Conservation (phyloP, 345 rosid genomes). For the Syzygium oleosum region DNA sequence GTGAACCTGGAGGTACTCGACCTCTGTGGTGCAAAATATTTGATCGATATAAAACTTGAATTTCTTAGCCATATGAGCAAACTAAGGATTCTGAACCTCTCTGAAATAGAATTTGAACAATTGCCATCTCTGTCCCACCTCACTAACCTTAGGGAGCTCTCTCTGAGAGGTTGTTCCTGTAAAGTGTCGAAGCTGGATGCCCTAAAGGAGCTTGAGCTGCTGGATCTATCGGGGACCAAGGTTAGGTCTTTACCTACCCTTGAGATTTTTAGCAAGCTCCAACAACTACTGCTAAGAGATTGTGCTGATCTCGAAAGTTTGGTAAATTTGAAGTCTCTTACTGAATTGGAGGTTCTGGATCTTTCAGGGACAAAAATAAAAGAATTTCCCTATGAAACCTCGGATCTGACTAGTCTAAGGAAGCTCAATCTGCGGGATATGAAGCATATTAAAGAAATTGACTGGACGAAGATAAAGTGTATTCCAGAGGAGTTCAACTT, state of each 20-base stretch:
- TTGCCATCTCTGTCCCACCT: slow-evolving; percentile 1
- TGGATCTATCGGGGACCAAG: not conserved
- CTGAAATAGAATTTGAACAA: not conserved
- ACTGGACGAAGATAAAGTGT: slow-evolving; percentile 2
- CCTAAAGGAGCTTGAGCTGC: not conserved
- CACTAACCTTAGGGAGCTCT: not conserved
- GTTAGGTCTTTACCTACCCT: not conserved
- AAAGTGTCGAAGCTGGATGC: not conserved
- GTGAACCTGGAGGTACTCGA: not conserved
- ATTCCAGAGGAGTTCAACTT: not conserved
- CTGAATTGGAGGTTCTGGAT: slow-evolving; percentile 1
- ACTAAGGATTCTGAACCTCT: slow-evolving; percentile 7
- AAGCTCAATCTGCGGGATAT: slow-evolving; percentile 1
- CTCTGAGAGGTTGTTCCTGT: not conserved
- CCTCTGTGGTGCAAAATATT: not conserved
- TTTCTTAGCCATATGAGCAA: not conserved
- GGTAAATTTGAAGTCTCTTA: not conserved
- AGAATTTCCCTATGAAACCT: not conserved
- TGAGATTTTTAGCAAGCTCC: not conserved
- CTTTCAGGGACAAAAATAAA: not conserved
- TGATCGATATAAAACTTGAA: not conserved
- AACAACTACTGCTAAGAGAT: not conserved
- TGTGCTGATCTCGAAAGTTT: not conserved
- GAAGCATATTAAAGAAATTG: not conserved
- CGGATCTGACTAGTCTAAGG: not conserved